A percentile compares a stretch with the other conserved stretches of the same genome.
Conservation (phyloP, 2,329 filamentous ascomycete genomes). For the Cordyceps pruinosa region DNA sequence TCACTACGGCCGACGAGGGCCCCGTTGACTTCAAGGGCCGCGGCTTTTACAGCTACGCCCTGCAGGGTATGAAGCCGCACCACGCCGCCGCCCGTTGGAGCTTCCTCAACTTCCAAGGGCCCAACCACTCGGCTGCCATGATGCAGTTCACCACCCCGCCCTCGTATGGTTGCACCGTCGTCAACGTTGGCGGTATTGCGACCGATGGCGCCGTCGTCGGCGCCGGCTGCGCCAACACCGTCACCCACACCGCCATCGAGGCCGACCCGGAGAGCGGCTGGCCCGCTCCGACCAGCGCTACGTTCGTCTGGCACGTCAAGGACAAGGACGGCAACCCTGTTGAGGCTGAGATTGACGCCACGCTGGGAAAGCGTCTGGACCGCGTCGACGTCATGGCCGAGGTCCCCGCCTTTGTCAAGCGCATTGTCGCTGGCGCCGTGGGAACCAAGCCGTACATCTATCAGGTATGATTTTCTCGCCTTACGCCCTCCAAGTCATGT, state of each 20-base stretch:
- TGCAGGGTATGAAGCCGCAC: conserved; percentile 99
- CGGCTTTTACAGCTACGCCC: conserved; percentile 72
- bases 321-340: conserved; percentile 69
- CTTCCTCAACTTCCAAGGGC: conserved; percentile 85
- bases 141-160: conserved; percentile 96
- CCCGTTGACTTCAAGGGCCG: conserved; percentile 75
- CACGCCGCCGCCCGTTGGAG: conserved; percentile 91
- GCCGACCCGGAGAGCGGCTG: conserved; percentile 75
- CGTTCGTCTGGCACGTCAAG: conserved; percentile 72
- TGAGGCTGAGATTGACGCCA: conserved; percentile 61
- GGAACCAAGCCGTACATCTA: conserved; percentile 98
- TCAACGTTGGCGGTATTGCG: conserved; percentile 75
- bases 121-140: conserved; percentile 77
- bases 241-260: conserved; percentile 61
- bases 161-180: conserved; percentile 80
- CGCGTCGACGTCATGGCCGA: conserved; percentile 90
- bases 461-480: conserved; percentile 53
- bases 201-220: conserved; percentile 75
- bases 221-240: conserved; percentile 59
- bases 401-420: conserved; percentile 91
- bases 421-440: conserved; percentile 77
- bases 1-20: conserved; percentile 68
- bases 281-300: conserved; percentile 74
- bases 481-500: background rate
- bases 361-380: conserved; percentile 65